Evolutionary conservation across 768 basidiomycete species (phyloP).

Genomic region (Boletus patriciae): DNA sequence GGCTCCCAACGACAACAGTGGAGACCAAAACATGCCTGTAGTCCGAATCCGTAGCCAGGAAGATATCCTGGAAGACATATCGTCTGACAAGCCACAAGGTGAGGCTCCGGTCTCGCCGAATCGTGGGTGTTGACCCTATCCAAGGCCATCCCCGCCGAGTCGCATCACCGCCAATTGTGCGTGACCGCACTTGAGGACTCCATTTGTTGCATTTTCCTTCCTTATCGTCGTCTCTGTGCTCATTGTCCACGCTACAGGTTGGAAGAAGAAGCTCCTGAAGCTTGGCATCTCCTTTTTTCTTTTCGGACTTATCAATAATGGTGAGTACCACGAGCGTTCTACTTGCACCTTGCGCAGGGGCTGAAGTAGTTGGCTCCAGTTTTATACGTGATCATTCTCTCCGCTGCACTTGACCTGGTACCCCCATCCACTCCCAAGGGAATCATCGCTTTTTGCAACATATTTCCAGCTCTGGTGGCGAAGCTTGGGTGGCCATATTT

Average conservation of each 20-base stretch:
- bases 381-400: conserved; percentile 94
- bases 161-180: conserved; percentile 6
- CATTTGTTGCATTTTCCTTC: conserved; percentile 23
- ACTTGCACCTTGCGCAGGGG: too few relatives aligned
- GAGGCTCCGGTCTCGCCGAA: conserved; percentile 5
- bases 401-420: conserved; percentile 92
- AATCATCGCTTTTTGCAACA: conserved; percentile 93
- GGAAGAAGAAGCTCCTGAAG: conserved; percentile 33
- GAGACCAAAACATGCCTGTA: conserved; percentile 10
- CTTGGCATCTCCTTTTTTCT: conserved; percentile 75
- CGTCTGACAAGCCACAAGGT: conserved; percentile 26
- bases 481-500: conserved; percentile 94
- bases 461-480: conserved; percentile 80
- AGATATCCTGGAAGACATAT: conserved; percentile 10
- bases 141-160: conserved; percentile 20
- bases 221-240: conserved; percentile 11
- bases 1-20: not conserved
- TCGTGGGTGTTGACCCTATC: conserved; percentile 29
- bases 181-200: conserved; percentile 8
- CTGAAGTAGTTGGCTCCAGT: conserved; percentile 44
- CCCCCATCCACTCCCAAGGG: conserved; percentile 92
- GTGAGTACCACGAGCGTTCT: conserved; percentile 48
- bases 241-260: conserved; percentile 17
- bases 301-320: conserved; percentile 92
- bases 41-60: conserved; percentile 11